These are phyloP conservation scores for Sicyos baderoa DNA, from an alignment of 306 rosid genomes.

Conservation along the genomic window DNA sequence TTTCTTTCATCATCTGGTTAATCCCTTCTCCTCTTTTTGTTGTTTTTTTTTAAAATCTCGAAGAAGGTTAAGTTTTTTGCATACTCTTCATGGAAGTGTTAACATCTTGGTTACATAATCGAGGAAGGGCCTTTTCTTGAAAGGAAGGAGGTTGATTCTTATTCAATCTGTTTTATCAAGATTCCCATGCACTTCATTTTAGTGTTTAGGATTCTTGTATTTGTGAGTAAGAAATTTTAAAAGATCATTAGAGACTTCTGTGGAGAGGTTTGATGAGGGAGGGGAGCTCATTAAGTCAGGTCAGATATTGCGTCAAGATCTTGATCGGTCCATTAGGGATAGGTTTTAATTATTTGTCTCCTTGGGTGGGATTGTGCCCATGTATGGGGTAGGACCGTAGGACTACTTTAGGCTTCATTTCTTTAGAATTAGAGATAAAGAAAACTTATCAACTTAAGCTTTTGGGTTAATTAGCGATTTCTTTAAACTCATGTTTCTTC, in stretches of 20 bases:
- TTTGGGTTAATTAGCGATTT: too few species aligned
- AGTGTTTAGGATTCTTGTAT: not conserved
- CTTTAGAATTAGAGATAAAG: not conserved
- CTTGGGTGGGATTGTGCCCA: too few species aligned
- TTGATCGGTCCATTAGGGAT: not conserved
- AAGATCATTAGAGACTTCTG: not conserved
- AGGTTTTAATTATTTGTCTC: not conserved
- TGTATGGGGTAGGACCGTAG: too few species aligned
- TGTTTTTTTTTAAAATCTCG: too few species aligned
- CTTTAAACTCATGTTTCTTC: too few species aligned
- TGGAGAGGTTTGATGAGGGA: not conserved
- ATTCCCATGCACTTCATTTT: not conserved
- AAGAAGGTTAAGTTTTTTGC: too few species aligned
- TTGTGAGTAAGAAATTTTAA: not conserved
- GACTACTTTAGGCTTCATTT: not conserved
- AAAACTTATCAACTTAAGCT: too few species aligned
- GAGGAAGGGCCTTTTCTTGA: not conserved
- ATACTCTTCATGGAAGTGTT: too few species aligned
- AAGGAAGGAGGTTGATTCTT: not conserved
- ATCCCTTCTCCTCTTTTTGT: too few species aligned
- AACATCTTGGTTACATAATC: too few species aligned
- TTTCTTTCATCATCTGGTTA: too few species aligned
- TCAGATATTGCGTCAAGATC: not conserved
- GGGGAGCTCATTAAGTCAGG: not conserved
- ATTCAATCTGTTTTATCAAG: not conserved